Conservation (phyloP, 148 eudicot genomes). For the Amaranthus palmeri region DNA sequence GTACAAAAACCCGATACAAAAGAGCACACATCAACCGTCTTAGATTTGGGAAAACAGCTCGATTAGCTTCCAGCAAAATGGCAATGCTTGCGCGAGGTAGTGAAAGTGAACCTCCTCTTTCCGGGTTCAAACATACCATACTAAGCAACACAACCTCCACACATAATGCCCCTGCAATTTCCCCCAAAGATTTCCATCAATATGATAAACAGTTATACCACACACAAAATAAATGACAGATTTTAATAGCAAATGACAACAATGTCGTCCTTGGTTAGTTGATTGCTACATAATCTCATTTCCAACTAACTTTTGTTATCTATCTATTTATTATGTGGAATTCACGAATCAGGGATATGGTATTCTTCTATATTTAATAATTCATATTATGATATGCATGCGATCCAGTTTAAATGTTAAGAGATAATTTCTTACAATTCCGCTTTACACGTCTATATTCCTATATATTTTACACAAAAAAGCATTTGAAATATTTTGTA, state of each 20-base stretch:
- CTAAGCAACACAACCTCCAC: conserved; percentile 76
- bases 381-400: too few relatives aligned
- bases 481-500: too few relatives aligned
- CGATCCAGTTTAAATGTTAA: too few relatives aligned
- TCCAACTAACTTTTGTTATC: too few relatives aligned
- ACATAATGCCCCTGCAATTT: conserved; percentile 67
- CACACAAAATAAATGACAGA: background rate
- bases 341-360: too few relatives aligned
- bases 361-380: too few relatives aligned
- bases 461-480: too few relatives aligned
- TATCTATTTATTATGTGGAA: too few relatives aligned
- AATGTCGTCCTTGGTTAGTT: background rate
- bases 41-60: background rate
- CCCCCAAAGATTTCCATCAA: background rate
- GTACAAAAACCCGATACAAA: conserved; percentile 3
- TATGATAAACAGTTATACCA: background rate
- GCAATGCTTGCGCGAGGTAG: conserved; percentile 9
- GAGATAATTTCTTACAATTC: too few relatives aligned
- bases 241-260: background rate
- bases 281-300: conserved; percentile 6
- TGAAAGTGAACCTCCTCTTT: background rate
- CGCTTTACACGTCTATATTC: too few relatives aligned
- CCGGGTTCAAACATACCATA: background rate
- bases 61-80: conserved; percentile 12
- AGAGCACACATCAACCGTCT: background rate